phyloP scores from a whole-genome alignment of 768 basidiomycete species.

The Infundibulicybe gibba region DNA sequence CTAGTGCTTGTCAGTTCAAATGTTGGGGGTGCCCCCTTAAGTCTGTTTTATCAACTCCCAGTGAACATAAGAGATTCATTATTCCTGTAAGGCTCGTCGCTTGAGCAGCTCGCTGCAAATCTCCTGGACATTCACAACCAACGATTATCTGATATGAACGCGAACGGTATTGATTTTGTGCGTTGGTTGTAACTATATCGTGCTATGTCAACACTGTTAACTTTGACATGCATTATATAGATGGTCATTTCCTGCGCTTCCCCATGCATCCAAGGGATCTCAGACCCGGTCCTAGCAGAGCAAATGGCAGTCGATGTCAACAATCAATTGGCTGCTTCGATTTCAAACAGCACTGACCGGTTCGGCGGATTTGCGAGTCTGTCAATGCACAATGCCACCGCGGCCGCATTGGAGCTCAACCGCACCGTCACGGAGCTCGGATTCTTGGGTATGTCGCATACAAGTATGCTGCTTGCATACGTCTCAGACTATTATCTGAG shows the following conservation, averaged over 20 bases:
- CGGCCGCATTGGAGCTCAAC: conserved; percentile 33
- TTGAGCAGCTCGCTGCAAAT: conserved; percentile 24
- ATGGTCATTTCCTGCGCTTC: conserved; percentile 35
- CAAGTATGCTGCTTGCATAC: background rate
- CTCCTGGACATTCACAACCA: conserved; percentile 36
- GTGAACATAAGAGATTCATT: background rate
- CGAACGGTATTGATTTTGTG: conserved; percentile 35
- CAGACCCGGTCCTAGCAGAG: conserved; percentile 27
- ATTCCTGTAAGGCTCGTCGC: conserved; percentile 20
- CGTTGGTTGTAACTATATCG: conserved; percentile 1
- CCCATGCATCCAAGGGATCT: conserved; percentile 36
- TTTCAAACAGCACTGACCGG: conserved; percentile 33
- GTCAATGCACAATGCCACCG: conserved; percentile 40
- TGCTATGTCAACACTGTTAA: background rate
- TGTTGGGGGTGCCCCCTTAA: conserved; percentile 15
- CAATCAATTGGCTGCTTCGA: conserved; percentile 29
- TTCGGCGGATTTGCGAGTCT: conserved; percentile 40
- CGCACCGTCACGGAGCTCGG: conserved; percentile 36
- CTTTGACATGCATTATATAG: conserved; percentile 10
- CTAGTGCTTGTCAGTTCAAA: background rate
- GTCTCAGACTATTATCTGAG: conserved; percentile 7
- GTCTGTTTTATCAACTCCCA: background rate
- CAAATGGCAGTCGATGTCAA: conserved; percentile 31
- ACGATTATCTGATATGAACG: conserved; percentile 30
- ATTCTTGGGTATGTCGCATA: conserved; percentile 23